A percentile compares a stretch with the other conserved stretches of the same genome.
Conservation (phyloP, 2,329 filamentous ascomycete genomes). For the Aspergillus pseudoglaucus region DNA sequence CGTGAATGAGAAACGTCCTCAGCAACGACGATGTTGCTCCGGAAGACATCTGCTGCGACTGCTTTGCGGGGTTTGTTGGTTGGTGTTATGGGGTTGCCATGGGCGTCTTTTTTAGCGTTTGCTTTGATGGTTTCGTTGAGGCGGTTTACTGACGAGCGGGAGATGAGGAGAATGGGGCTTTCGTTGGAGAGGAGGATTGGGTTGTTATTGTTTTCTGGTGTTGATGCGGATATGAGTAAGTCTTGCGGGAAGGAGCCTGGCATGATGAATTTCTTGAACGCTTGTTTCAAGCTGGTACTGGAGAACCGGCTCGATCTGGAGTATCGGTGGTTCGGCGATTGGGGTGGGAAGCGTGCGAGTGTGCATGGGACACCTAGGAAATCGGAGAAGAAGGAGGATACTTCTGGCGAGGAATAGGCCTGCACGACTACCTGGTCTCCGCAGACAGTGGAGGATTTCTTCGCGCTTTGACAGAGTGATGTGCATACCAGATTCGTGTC, state of each 20-base stretch:
- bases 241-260: conserved; percentile 55
- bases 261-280: conserved; percentile 27
- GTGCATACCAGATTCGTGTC: conserved; percentile 54
- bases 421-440: conserved; percentile 69
- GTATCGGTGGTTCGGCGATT: conserved; percentile 55
- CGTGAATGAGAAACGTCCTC: conserved; percentile 38
- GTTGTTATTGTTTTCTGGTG: conserved; percentile 39
- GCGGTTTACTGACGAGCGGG: conserved; percentile 67
- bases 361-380: conserved; percentile 73
- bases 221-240: conserved; percentile 34
- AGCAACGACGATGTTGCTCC: conserved; percentile 77
- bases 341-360: conserved; percentile 74
- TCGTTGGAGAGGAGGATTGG: conserved; percentile 83
- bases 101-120: conserved; percentile 32
- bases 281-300: conserved; percentile 51
- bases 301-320: conserved; percentile 68
- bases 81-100: conserved; percentile 24
- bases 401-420: conserved; percentile 58
- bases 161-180: conserved; percentile 82
- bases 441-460: conserved; percentile 63
- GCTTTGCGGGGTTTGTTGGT: conserved; percentile 44
- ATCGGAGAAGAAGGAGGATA: conserved; percentile 71
- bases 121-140: conserved; percentile 67
- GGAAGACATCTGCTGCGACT: conserved; percentile 68
- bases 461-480: conserved; percentile 46